Conservation (phyloP, 169 alveolate genomes). For the Cryptosporidium parvum region DNA sequence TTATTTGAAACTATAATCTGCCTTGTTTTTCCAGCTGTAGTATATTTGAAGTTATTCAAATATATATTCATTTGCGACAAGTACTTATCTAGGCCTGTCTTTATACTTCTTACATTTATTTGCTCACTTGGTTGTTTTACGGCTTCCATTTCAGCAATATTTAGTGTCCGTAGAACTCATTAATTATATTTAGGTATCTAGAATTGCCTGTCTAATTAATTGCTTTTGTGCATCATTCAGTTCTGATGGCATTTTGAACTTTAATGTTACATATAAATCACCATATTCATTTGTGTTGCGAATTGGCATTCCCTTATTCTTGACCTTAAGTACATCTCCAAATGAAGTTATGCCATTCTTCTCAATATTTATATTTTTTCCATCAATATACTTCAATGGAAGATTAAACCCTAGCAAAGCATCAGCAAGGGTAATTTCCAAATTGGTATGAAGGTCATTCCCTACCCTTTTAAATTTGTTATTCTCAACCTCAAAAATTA, state of each 20-base stretch:
- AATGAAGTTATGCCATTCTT: conserved; percentile 85
- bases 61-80: conserved; percentile 20
- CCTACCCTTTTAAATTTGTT: conserved; percentile 82
- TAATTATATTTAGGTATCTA: conserved; percentile 37
- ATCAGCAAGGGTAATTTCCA: conserved; percentile 84
- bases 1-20: conserved; percentile 66
- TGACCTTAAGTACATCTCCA: conserved; percentile 81
- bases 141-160: conserved; percentile 67
- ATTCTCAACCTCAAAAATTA: conserved; percentile 81
- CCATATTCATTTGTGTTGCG: conserved; percentile 81
- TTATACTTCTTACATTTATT: conserved; percentile 24
- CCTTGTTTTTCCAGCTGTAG: conserved; percentile 52
- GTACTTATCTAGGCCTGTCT: conserved; percentile 11
- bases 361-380: conserved; percentile 78
- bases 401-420: conserved; percentile 85
- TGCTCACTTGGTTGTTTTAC: conserved; percentile 71
- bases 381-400: conserved; percentile 84
- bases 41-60: conserved; percentile 50
- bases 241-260: conserved; percentile 83
- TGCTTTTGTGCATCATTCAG: conserved; percentile 78
- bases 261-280: conserved; percentile 82
- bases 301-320: conserved; percentile 86
- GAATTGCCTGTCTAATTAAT: conserved; percentile 80
- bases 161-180: conserved; percentile 13
- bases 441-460: conserved; percentile 82